Evolutionary conservation across 2,329 filamentous ascomycete genomes (phyloP).

Genomic region (Leptodontidium sp.): DNA sequence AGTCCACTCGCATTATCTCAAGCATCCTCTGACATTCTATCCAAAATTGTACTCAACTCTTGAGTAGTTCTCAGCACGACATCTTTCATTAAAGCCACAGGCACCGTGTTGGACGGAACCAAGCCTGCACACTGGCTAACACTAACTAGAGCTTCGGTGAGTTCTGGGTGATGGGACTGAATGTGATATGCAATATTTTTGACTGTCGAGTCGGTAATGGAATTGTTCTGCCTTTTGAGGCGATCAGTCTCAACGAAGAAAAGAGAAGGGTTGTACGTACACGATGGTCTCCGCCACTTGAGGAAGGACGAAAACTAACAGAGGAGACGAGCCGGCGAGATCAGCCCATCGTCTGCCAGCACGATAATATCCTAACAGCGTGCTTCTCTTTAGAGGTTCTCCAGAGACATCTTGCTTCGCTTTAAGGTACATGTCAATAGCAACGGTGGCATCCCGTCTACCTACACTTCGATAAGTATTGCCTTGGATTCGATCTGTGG

Average conservation of each 20-base stretch:
- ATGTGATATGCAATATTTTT: background rate
- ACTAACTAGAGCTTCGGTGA: slow-evolving; percentile 15
- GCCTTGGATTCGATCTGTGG: background rate
- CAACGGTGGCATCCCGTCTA: background rate
- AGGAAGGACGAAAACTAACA: no score
- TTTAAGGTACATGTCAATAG: slow-evolving; percentile 6
- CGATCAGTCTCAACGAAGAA: slow-evolving; percentile 13
- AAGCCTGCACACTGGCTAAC: slow-evolving; percentile 13
- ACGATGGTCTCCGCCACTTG: slow-evolving; percentile 13
- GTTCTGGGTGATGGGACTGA: slow-evolving; percentile 9
- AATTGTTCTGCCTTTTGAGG: background rate
- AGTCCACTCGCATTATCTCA: slow-evolving; percentile 9
- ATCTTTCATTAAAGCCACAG: slow-evolving; percentile 14
- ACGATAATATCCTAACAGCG: slow-evolving; percentile 13
- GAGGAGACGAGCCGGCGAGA: slow-evolving; percentile 9
- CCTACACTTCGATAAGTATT: background rate
- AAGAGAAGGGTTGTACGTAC: slow-evolving; percentile 9
- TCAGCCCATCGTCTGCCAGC: slow-evolving; percentile 14
- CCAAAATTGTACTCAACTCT: slow-evolving; percentile 10
- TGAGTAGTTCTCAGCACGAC: slow-evolving; percentile 15
- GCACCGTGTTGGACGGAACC: background rate
- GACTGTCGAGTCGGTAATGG: no score
- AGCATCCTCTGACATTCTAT: slow-evolving; percentile 12
- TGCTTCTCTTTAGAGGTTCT: slow-evolving; percentile 11
- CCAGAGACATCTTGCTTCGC: slow-evolving; percentile 2